These are phyloP conservation scores for Pelargonium myrrhifolium DNA, from an alignment of 441 rosid species.

Conservation along the genomic window DNA sequence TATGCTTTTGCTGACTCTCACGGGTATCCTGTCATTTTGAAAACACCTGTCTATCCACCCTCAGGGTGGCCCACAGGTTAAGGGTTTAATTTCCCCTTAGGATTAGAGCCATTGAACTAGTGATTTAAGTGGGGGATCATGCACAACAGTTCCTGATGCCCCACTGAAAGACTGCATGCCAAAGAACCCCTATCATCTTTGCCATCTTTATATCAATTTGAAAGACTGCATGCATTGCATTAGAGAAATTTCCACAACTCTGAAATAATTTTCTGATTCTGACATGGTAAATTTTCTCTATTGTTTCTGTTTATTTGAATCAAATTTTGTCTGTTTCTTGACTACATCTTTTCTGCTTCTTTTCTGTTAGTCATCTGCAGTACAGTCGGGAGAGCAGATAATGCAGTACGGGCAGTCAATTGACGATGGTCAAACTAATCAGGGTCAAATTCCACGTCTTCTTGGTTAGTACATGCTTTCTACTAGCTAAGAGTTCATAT, in stretches of 20 bases:
- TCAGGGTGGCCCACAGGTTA: not conserved
- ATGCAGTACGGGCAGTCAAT: slow-evolving; percentile 74
- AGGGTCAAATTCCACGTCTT: slow-evolving; percentile 74
- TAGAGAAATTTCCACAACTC: too few relatives aligned
- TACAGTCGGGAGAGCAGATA: slow-evolving; percentile 65
- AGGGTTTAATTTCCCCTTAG: not conserved
- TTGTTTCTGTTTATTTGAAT: too few relatives aligned
- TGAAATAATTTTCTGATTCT: too few relatives aligned
- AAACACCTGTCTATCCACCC: slow-evolving; percentile 2
- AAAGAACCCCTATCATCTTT: too few relatives aligned
- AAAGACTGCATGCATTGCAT: too few relatives aligned
- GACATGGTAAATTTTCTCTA: too few relatives aligned
- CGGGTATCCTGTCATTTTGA: not conserved
- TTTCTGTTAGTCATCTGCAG: slow-evolving; percentile 56
- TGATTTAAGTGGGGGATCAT: not conserved
- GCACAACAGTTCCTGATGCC: too few relatives aligned
- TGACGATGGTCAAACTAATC: slow-evolving; percentile 45
- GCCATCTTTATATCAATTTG: too few relatives aligned
- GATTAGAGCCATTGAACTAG: not conserved
- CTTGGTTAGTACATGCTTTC: slow-evolving; percentile 51
- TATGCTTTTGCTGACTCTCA: not conserved
- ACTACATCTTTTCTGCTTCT: slow-evolving; percentile 9
- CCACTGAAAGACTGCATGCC: too few relatives aligned
- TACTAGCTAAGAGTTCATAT: not conserved
- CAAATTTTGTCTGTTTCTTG: not conserved